A percentile compares a stretch with the other conserved stretches of the same genome.
Evolutionary conservation across 805 yeast species (phyloP).

Genomic region (Blastobotrys americana): DNA sequence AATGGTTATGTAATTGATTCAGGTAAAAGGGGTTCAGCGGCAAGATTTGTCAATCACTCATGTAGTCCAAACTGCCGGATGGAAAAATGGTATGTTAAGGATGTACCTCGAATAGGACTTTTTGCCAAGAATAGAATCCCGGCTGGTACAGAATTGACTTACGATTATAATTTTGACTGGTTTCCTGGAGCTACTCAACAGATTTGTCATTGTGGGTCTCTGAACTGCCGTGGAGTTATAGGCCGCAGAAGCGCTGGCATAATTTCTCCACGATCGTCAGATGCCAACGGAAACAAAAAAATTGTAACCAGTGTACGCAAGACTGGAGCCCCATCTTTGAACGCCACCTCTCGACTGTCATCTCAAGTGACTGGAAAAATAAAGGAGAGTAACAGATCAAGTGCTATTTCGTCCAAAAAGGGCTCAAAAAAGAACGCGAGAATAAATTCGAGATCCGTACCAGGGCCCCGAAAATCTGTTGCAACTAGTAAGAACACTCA

Average conservation of each 20-base stretch:
- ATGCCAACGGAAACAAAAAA: neutral
- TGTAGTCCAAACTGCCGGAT: conserved; percentile 43
- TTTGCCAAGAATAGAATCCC: conserved; percentile 37
- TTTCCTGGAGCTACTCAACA: conserved; percentile 39
- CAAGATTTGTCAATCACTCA: conserved; percentile 46
- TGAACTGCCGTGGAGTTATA: conserved; percentile 35
- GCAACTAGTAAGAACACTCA: too few species aligned
- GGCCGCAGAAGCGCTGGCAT: conserved; percentile 8
- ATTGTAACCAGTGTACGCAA: neutral
- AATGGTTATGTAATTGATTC: conserved; percentile 40
- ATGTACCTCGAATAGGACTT: conserved; percentile 39
- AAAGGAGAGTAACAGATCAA: too few species aligned
- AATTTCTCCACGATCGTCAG: conserved; percentile 6
- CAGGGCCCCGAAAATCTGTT: too few species aligned
- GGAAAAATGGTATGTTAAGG: conserved; percentile 43
- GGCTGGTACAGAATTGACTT: conserved; percentile 40
- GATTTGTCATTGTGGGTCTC: conserved; percentile 39
- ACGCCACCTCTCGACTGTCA: neutral
- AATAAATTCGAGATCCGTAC: too few species aligned
- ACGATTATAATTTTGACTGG: conserved; percentile 44
- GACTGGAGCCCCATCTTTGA: too few species aligned
- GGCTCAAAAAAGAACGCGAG: too few species aligned
- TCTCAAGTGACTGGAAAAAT: too few species aligned
- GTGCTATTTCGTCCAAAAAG: too few species aligned
- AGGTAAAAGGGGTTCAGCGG: conserved; percentile 40